Evolutionary conservation across 768 basidiomycete genomes (phyloP), one percentile per base, ranked within the genome.

Genomic region (Rickenella mellea): DNA sequence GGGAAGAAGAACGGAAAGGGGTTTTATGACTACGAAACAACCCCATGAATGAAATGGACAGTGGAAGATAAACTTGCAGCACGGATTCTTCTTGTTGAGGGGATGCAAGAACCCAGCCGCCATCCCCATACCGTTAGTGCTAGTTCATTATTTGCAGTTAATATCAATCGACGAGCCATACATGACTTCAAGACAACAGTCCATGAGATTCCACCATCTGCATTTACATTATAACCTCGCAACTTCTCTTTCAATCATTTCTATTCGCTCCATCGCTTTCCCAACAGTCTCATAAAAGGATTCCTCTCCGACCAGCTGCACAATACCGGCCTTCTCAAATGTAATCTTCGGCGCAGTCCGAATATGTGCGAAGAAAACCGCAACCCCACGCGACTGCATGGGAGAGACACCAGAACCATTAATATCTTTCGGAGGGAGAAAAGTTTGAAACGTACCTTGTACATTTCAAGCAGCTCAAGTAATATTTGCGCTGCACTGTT

Each of bases 1-100:
- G 94, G 94, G 9, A 82, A 73, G 69, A 94, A 94, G 70, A 88
- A 76, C 44, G 91, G 92, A 4, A 90, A 84, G 59, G 92, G 93
- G 14, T 97, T 97, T 61, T 97, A 96, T 55, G 89, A 93, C 48
- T 96, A 96, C 54, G 48, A 55, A 28, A 42, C n/a, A 17, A 33
- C 33, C 9, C 24, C 12, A 36, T 36, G 12, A 36, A 36, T n/a
- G n/a, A n/a, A n/a, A n/a, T n/a, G n/a, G n/a, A n/a, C n/a, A n/a
- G n/a, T n/a, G n/a, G n/a, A n/a, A n/a, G n/a, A n/a, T n/a, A n/a
- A n/a, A n/a, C n/a, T n/a, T n/a, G n/a, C n/a, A n/a, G n/a, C n/a
- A n/a, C n/a, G n/a, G n/a, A n/a, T n/a, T n/a, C n/a, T n/a, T n/a
- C n/a, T n/a, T n/a, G n/a, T n/a, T n/a, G n/a, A n/a, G n/a, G n/a